Conservation (phyloP, 306 rosid species). For the Canavalia gladiata region DNA sequence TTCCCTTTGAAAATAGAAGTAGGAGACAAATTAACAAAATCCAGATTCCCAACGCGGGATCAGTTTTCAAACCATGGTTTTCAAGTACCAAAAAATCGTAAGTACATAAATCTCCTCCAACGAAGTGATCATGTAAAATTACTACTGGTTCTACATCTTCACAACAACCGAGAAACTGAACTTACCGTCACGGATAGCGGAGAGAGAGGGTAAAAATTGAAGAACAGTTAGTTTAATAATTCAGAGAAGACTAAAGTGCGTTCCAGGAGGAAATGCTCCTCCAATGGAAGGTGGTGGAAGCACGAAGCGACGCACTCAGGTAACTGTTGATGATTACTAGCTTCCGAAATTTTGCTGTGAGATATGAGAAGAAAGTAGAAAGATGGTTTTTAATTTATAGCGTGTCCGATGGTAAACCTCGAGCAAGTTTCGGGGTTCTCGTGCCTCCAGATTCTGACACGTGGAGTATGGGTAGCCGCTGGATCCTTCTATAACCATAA, state of each 20-base stretch:
- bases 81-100: neutral
- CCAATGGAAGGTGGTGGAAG: neutral
- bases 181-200: slow-evolving; percentile 7
- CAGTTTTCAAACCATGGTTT: neutral
- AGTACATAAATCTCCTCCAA: neutral
- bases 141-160: neutral
- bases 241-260: slow-evolving; percentile 27
- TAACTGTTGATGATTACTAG: neutral
- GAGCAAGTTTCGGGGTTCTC: slow-evolving; percentile 43
- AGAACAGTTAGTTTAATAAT: neutral
- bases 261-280: slow-evolving; percentile 56
- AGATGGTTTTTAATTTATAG: slow-evolving; percentile 50
- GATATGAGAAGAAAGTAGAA: too few relatives aligned
- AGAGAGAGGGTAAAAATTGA: neutral
- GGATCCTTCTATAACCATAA: neutral
- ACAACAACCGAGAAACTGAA: slow-evolving; percentile 8
- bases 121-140: neutral
- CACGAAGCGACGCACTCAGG: neutral
- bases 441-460: slow-evolving; percentile 48
- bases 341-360: neutral
- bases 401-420: slow-evolving; percentile 39
- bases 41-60: neutral
- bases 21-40: neutral
- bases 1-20: neutral
- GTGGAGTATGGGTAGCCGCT: slow-evolving; percentile 33